Base-by-base conservation (phyloP, 75 land plant species). In the Ceratopteris richardii region DNA sequence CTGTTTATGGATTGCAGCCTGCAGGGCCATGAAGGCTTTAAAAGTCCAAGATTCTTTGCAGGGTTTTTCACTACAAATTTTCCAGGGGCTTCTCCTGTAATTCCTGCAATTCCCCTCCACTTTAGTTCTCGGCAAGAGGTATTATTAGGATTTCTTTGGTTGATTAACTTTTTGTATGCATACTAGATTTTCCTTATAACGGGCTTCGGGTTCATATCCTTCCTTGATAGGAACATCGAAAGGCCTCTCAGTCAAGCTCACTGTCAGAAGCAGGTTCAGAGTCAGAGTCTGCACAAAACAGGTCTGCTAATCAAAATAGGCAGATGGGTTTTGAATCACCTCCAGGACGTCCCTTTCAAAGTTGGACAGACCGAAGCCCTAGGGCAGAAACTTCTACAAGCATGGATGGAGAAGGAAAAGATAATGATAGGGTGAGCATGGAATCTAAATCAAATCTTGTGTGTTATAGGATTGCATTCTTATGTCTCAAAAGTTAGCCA, bases 381-480 rank as follows among this genome's bases (percentile, higher is more conserved):
- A 26, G 68, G 25, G 47, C 68, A 14, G 68, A 66, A 29, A 66
- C 68, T 22, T 66, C 68, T 26, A 58, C 62, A 27, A 58, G 58
- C 22, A 57, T 66, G 68, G 68, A 66, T 24, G 68, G 52, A 21
- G 68, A 66, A 23, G 68, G 31, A 0, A 66, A 66, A 44, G 66
- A 52, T 46, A 17, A 52, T 48, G 39, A 62, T 18, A 44, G 64
- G 64, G 64, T 62, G 31, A 50, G 29, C 56, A 27, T 54, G 2
- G 11, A 10, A 25, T 30, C 18, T 3, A 7, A 9, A 4, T 54
- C 23, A 54, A 26, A 54, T 28, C 16, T 54, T 7, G 31, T 30
- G 4, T 5, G 3, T 7, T 7, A 22, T 2, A 16, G 1, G 6
- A 7, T 28, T 9, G 12, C 11, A 1, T 25, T 12, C 41, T 33